Percentiles rank a stretch among this genome's conserved stretches.
Evolutionary conservation across 345 rosid genomes (phyloP).

Genomic region (Boechera retrofracta): DNA sequence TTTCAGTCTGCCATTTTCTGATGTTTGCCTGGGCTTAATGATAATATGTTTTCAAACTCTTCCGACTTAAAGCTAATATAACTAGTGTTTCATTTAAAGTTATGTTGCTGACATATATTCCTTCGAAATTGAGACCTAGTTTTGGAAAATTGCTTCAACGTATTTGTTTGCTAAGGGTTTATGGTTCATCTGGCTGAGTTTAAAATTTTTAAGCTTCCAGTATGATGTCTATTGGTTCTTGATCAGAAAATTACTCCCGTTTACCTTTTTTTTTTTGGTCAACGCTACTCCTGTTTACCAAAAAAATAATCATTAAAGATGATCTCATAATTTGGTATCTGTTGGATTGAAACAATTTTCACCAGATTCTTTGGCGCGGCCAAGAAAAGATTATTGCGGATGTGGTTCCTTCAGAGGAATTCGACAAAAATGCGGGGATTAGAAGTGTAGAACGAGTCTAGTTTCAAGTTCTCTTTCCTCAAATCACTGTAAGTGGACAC

Average conservation of each 20-base stretch:
- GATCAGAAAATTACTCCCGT: not conserved
- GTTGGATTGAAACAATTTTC: constrained; percentile 24
- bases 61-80: not conserved
- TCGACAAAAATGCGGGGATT: constrained; percentile 72
- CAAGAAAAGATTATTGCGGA: constrained; percentile 72
- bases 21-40: constrained; percentile 8
- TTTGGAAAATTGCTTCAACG: not conserved
- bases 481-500: constrained; percentile 42
- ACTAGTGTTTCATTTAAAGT: not conserved
- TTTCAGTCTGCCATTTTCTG: constrained; percentile 13
- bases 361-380: constrained; percentile 81
- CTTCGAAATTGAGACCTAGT: not conserved
- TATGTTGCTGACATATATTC: not conserved
- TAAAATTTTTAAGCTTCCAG: not conserved
- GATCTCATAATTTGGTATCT: constrained; percentile 11
- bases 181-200: not conserved
- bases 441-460: constrained; percentile 50
- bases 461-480: constrained; percentile 36
- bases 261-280: too few species aligned
- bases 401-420: constrained; percentile 70
- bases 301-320: not conserved
- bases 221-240: not conserved
- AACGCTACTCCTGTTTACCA: too few species aligned
- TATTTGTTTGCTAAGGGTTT: not conserved
- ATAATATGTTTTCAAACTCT: constrained; percentile 6